Base-by-base conservation (phyloP, 306 rosid genomes). In the Hippophae tibetana region DNA sequence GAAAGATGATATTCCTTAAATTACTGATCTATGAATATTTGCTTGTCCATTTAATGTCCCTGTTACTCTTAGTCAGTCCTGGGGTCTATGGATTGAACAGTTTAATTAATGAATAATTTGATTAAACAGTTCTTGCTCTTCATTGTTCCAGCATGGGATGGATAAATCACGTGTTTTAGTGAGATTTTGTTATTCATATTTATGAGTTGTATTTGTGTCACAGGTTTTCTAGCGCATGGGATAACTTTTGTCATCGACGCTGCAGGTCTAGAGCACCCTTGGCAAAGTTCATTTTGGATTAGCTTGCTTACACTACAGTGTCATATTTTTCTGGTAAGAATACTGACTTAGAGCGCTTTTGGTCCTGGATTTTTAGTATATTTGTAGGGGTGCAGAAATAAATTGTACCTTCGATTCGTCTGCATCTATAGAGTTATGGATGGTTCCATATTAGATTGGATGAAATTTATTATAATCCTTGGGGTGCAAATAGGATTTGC, bases 21-120 rank as follows among this genome's bases (percentile, higher is more conserved):
- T 44, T 68, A 7, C 14, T 6, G 67, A 66, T 76, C 77, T 82
- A 49, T 72, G 74, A 78, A 77, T 2, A 54, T 70, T 56, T 55
- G 67, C 79, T 63, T 63, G 38, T 60, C 69, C 73, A 59, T 8
- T 68, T 56, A 47, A 49, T 66, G 74, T 78, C 77, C 47, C 66
- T 61, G 7, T 67, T 70, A 77, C 69, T 68, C 63, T 41, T 77
- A 65, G 50, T 66, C 66, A 31, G 18, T 27, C 38, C 38, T 68
- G 75, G 60, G 72, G 18, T 65, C 61, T 47, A 46, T 67, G 70
- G 55, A 61, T 64, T 71, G 83, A 66, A 73, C 62, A 10, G 48
- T 69, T 31, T 72, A 58, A 57, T 73, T 58, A 45, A 68, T 68
- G 38, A 71, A 58, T 71, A 38, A 71, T 70, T 69, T 57, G 13